Base-by-base conservation (phyloP, 1,284 basidiomycete species). In the Chondrostereum purpureum region DNA sequence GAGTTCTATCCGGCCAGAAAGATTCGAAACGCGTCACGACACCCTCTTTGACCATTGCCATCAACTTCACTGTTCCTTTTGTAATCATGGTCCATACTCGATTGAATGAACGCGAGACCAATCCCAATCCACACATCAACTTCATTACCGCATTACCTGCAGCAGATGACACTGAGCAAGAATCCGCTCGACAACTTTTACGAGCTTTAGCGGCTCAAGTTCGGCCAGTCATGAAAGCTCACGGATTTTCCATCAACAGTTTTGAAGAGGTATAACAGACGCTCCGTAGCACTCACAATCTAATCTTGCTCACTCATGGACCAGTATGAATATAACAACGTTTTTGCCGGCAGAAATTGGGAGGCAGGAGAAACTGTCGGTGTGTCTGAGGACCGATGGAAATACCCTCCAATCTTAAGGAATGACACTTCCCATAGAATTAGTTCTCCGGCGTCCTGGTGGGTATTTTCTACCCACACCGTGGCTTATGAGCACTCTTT, bases 271-370 rank as follows among this genome's bases (percentile, higher is more conserved):
- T 84, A 55, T 38, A 68, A 52, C 20, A 43, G 13, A 14, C 43
- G 11, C 24, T 33, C 12, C 39, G 21, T 10, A 16, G 23, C 31
- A 14, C 43, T 17, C 12, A 17, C 43, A 33, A 34, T 39, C 14
- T 39, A 41, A 45, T 27, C 39, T 22, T 41, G n/a, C 13, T 31
- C 14, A 21, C n/a, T 16, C 22, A 42, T 19, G 42, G 21, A 42
- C 34, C 50, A 86, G 83, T 88, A 86, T 55, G 78, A 88, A 57
- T 73, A 77, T 55, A 90, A 90, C 58, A 57, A 53, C 10, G 84
- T 90, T 5, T 90, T 90, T 60, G 74, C 79, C 11, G 87, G 86
- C 3, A 71, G 87, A 37, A 90, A 89, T 57, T 90, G 87, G 87
- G 84, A 88, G 48, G 69, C 68, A 47, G 88, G 87, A 2, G 86